Conservation (phyloP, 1,139 yeast species). For the Taphrina betulina region DNA sequence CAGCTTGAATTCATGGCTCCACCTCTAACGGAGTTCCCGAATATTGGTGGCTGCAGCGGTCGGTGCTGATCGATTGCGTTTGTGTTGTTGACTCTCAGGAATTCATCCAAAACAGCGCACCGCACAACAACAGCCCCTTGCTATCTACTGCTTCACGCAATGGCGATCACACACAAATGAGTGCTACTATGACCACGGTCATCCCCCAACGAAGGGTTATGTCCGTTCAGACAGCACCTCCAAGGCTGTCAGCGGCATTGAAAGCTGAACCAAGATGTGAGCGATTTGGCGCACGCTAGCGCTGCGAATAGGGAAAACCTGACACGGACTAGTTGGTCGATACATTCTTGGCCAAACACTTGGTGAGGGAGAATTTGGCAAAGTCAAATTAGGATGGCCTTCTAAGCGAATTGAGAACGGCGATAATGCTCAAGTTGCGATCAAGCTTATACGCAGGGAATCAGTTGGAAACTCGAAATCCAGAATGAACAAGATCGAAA, state of each 20-base stretch:
- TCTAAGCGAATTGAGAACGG: constrained; percentile 11
- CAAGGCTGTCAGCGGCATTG: no score
- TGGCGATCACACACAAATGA: no score
- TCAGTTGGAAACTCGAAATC: constrained; percentile 58
- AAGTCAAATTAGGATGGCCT: constrained; percentile 91
- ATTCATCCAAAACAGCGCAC: no score
- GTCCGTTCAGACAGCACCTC: constrained; percentile 16
- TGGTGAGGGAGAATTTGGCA: constrained; percentile 97
- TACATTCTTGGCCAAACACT: constrained; percentile 86
- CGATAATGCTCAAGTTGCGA: constrained; percentile 66
- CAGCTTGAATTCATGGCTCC: no score
- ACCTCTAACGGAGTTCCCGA: no score
- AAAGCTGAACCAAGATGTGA: constrained; percentile 8
- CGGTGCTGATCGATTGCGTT: no score
- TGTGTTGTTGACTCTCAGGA: no score
- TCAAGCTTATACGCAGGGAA: constrained; percentile 84
- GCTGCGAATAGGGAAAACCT: no score
- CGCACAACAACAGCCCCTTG: background rate
- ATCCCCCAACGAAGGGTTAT: constrained; percentile 9
- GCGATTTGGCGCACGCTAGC: no score
- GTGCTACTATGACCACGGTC: constrained; percentile 2
- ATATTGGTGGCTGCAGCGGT: no score
- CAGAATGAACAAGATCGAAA: constrained; percentile 80
- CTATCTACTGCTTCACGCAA: no score
- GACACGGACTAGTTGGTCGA: constrained; percentile 64